These are phyloP conservation scores for Penicillium lagena DNA, from an alignment of 495 filamentous ascomycete species.

Conservation along the genomic window DNA sequence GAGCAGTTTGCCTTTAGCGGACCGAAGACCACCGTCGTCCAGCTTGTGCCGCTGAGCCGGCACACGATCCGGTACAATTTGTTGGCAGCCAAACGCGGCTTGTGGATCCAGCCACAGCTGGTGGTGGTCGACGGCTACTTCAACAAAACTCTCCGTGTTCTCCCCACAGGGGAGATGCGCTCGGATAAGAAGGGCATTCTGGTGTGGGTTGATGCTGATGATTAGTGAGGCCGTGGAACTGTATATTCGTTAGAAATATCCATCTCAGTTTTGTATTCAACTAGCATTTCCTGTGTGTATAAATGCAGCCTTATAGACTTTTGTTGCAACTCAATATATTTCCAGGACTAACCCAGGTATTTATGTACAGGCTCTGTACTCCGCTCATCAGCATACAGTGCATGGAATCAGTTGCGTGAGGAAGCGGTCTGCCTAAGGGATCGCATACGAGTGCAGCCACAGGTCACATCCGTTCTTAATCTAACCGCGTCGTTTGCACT, in stretches of 20 bases:
- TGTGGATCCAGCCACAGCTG: conserved; percentile 68
- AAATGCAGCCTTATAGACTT: too few species aligned
- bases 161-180: conserved; percentile 66
- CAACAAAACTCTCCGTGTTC: conserved; percentile 73
- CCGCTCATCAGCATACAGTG: too few species aligned
- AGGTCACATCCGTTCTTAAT: neutral
- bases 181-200: conserved; percentile 66
- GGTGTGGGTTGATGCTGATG: conserved; percentile 56
- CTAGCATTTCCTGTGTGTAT: too few species aligned
- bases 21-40: conserved; percentile 67
- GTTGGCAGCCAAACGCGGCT: conserved; percentile 47
- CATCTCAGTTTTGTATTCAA: too few species aligned
- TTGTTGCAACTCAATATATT: too few species aligned
- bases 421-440: too few species aligned
- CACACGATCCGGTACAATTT: conserved; percentile 64
- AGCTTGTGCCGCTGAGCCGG: conserved; percentile 73
- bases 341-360: too few species aligned
- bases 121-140: conserved; percentile 84
- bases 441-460: neutral
- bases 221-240: conserved; percentile 8
- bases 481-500: neutral
- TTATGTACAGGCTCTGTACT: too few species aligned
- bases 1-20: conserved; percentile 93
- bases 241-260: neutral
- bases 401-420: too few species aligned